Percentiles rank a stretch among this genome's conserved stretches.
Conservation (phyloP, 768 basidiomycete species). For the Cystobasidium ongulense region DNA sequence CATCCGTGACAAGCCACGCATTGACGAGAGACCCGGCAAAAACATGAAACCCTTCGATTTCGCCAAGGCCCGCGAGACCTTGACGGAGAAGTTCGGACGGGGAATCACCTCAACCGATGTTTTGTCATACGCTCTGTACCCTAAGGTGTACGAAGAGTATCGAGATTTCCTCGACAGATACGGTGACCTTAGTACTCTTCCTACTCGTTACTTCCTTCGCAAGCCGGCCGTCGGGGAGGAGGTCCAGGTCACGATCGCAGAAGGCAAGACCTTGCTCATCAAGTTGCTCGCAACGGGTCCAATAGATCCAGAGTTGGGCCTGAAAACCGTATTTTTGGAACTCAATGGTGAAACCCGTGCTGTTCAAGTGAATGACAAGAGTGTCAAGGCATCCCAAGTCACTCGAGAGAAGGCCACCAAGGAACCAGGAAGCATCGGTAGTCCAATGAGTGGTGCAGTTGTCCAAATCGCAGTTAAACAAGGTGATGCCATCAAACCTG, state of each 20-base stretch:
- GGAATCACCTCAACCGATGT: constrained; percentile 91
- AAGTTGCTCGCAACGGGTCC: constrained; percentile 91
- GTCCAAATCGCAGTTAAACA: constrained; percentile 97
- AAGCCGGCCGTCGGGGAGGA: constrained; percentile 88
- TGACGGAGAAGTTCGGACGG: constrained; percentile 88
- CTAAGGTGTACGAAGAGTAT: constrained; percentile 81
- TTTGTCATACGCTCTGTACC: constrained; percentile 84
- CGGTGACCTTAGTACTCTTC: constrained; percentile 62
- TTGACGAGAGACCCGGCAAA: constrained; percentile 85
- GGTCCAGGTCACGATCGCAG: constrained; percentile 56
- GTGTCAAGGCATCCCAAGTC: constrained; percentile 89
- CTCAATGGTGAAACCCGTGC: constrained; percentile 66
- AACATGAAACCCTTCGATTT: constrained; percentile 83
- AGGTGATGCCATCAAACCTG: constrained; percentile 94
- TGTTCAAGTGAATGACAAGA: constrained; percentile 90
- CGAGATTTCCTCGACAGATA: constrained; percentile 90
- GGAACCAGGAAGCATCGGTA: constrained; percentile 97
- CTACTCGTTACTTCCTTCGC: constrained; percentile 93
- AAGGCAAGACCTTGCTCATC: constrained; percentile 93
- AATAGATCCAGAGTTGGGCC: constrained; percentile 80
- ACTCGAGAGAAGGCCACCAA: constrained; percentile 83
- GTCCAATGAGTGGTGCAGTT: constrained; percentile 60
- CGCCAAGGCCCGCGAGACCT: constrained; percentile 71
- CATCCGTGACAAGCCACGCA: constrained; percentile 86
- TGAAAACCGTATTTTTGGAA: constrained; percentile 97